phyloP scores from a whole-genome alignment of 176 grass and related monocot species.

The Leersia perrieri region DNA sequence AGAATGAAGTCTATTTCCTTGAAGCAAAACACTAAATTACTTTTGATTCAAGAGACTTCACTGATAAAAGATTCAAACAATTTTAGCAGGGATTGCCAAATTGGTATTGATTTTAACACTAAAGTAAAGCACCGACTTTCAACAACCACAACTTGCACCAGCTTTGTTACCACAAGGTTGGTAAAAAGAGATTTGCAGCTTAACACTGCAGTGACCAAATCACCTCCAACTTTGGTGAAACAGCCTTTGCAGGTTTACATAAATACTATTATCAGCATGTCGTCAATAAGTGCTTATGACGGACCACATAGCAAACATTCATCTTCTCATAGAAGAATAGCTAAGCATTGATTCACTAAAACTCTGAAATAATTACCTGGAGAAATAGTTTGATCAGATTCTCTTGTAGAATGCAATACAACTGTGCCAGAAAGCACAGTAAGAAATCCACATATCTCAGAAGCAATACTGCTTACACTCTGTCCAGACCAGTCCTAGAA shows the following conservation, averaged over 20 bases:
- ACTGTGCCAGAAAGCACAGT: conserved; percentile 86
- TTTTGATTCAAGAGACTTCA: conserved; percentile 22
- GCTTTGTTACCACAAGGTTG: neutral
- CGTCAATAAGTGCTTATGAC: neutral
- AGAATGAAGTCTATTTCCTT: conserved; percentile 11
- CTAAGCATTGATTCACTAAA: neutral
- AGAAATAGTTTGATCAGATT: conserved; percentile 59
- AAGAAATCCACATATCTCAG: conserved; percentile 87
- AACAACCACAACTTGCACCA: neutral
- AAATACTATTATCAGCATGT: neutral
- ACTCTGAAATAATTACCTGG: conserved; percentile 50
- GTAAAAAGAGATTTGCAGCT: neutral
- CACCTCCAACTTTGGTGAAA: neutral
- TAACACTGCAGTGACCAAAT: neutral
- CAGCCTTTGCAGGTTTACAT: neutral
- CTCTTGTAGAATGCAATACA: conserved; percentile 85
- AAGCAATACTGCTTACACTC: conserved; percentile 75
- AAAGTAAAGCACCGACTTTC: neutral
- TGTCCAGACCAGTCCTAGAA: conserved; percentile 97
- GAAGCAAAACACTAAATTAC: conserved; percentile 4
- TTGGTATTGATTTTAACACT: neutral
- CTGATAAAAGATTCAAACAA: neutral
- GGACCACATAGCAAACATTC: neutral
- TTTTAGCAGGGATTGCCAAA: neutral
- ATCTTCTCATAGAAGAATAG: neutral